Evolutionary conservation across 192 early-diverging fungal genomes (phyloP).

Genomic region (Mortierella claussenii): DNA sequence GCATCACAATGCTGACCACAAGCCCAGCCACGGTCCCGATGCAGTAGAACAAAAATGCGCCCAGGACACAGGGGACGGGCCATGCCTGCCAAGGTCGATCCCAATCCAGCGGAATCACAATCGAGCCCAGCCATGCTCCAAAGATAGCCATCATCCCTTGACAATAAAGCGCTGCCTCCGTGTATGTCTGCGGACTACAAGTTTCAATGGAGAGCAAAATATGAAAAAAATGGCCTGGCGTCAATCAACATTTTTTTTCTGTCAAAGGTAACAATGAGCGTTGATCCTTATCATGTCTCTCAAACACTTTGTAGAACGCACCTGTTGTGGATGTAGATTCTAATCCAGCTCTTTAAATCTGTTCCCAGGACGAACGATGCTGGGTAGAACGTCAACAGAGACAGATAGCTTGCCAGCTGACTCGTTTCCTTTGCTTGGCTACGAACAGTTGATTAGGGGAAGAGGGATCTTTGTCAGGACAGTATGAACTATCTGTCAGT

Average conservation of each 20-base stretch:
- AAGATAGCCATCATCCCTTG: slow-evolving; percentile 57
- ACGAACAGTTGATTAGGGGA: too few species aligned
- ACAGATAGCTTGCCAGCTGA: slow-evolving; percentile 37
- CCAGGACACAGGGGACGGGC: slow-evolving; percentile 61
- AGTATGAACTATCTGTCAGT: too few species aligned
- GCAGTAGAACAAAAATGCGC: slow-evolving; percentile 56
- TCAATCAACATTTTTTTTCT: too few species aligned
- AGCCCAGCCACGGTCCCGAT: slow-evolving; percentile 48
- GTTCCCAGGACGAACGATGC: slow-evolving; percentile 44
- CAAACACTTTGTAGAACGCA: not conserved
- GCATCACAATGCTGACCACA: slow-evolving; percentile 38
- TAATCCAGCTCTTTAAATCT: slow-evolving; percentile 36
- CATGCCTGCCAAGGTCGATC: slow-evolving; percentile 66
- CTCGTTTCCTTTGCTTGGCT: slow-evolving; percentile 50
- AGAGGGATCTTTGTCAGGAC: too few species aligned
- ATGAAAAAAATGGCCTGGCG: too few species aligned
- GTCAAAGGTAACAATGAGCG: slow-evolving; percentile 7
- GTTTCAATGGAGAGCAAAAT: not conserved
- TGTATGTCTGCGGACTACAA: slow-evolving; percentile 51
- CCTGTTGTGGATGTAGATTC: slow-evolving; percentile 47
- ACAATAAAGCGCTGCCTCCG: slow-evolving; percentile 57
- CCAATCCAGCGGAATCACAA: slow-evolving; percentile 68
- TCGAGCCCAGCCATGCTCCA: slow-evolving; percentile 65
- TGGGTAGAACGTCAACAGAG: slow-evolving; percentile 48
- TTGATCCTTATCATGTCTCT: not conserved